A percentile compares a stretch with the other conserved stretches of the same genome.
These are phyloP conservation scores for Calonectria ilicicola DNA, from an alignment of 2,329 filamentous ascomycete species.

Conservation along the genomic window DNA sequence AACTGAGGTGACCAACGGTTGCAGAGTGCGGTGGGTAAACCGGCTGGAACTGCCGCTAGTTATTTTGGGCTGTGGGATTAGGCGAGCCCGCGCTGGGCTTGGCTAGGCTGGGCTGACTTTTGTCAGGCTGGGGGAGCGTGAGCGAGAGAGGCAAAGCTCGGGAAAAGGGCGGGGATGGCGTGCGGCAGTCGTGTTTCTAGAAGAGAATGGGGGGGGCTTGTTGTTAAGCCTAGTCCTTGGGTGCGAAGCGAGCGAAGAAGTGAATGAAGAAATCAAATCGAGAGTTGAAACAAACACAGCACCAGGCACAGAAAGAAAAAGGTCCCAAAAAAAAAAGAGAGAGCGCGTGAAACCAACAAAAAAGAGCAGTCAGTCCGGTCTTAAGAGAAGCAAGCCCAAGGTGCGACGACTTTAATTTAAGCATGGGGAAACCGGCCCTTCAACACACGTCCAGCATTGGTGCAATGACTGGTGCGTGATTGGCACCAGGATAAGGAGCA, in stretches of 20 bases:
- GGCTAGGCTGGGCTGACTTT: constrained; percentile 24
- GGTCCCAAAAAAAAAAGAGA: not conserved
- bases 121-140: constrained; percentile 29
- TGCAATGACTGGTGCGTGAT: constrained; percentile 13
- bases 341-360: not conserved
- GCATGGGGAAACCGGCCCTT: constrained; percentile 4
- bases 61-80: constrained; percentile 35
- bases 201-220: not conserved
- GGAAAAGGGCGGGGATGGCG: not conserved
- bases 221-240: not conserved
- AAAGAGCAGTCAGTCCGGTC: constrained; percentile 19
- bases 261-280: constrained; percentile 5
- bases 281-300: constrained; percentile 7
- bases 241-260: not conserved
- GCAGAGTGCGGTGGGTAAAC: constrained; percentile 13
- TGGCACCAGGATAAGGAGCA: constrained; percentile 18
- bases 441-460: not conserved
- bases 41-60: constrained; percentile 34
- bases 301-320: constrained; percentile 9
- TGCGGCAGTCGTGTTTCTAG: not conserved
- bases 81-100: constrained; percentile 13
- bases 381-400: constrained; percentile 22
- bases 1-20: constrained; percentile 1
- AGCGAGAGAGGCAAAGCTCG: not conserved
- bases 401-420: constrained; percentile 41